Evolutionary conservation across 495 filamentous ascomycete species (phyloP), one percentile per base, ranked within the genome.

Genomic region (Penicillium roqueforti): DNA sequence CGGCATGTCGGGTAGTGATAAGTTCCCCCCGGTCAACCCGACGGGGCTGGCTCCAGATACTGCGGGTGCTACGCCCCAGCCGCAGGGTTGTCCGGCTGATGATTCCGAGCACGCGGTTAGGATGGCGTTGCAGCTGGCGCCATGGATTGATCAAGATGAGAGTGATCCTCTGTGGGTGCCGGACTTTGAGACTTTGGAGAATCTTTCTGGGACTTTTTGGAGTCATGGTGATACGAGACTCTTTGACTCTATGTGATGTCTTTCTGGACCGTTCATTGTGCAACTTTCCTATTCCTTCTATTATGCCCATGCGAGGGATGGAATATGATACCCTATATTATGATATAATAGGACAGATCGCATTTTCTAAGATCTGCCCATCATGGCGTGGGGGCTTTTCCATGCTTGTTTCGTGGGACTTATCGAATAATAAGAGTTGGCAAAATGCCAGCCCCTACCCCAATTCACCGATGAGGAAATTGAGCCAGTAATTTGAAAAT

Each of bases 151-250:
- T 53, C 67, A 75, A 42, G 66, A 70, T 44, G 64, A 68, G 39
- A 69, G 65, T 51, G 66, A 67, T 50, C 73, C 69, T 5, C 57
- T 76, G 23, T 76, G 72, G 72, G 74, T 76, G 65, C 73, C 73
- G n/a, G 72, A 76, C 47, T 76, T 76, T 43, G 73, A 74, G 59
- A 75, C 71, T 1, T 48, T 75, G 51, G 71, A 76, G 55, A 70
- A 64, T 59, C 36, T 75, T 28, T 70, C 73, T 1, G 69, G 73
- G 16, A 64, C 59, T 1, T 58, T 71, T 46, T 73, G 70, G 70
- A 66, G 55, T 44, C 60, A 58, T 41, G 61, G 66, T 20, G 70
- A 72, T 51, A 61, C 60, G 5, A 62, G 61, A 8, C 59, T 61
- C 19, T 73, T 75, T 61, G 69, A 70, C 54, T 63, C 68, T 11